Evolutionary conservation across 2,329 filamentous ascomycete species (phyloP).

Genomic region (Capronia coronata): DNA sequence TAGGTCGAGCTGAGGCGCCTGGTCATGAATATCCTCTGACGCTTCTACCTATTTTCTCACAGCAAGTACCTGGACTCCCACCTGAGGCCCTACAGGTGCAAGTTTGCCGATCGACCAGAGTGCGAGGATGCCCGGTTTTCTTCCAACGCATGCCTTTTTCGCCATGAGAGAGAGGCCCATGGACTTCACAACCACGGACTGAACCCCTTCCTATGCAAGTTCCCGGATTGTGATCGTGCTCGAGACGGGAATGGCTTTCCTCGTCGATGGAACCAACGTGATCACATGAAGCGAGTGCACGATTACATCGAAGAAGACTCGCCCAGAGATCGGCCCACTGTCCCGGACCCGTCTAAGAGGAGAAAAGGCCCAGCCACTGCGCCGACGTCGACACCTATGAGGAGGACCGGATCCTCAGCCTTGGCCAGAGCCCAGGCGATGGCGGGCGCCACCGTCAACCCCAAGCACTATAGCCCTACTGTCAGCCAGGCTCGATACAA

Average conservation of each 20-base stretch:
- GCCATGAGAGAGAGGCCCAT: slow-evolving; percentile 92
- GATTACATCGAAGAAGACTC: slow-evolving; percentile 42
- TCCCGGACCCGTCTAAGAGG: slow-evolving; percentile 19
- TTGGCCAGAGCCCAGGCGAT: slow-evolving; percentile 19
- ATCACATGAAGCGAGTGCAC: slow-evolving; percentile 96
- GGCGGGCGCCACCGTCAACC: slow-evolving; percentile 12
- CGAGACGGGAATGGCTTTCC: slow-evolving; percentile 82
- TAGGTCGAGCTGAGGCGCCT: slow-evolving; percentile 48
- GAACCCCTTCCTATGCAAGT: slow-evolving; percentile 84
- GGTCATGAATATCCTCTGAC: slow-evolving; percentile 23
- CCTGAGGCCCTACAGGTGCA: slow-evolving; percentile 93
- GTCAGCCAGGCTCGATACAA: slow-evolving; percentile 16
- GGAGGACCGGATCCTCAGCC: slow-evolving; percentile 25
- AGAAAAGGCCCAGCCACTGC: slow-evolving; percentile 18
- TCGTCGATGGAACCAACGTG: slow-evolving; percentile 87
- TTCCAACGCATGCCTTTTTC: slow-evolving; percentile 87
- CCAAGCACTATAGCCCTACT: slow-evolving; percentile 10
- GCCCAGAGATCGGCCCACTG: slow-evolving; percentile 13
- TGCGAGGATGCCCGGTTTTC: slow-evolving; percentile 88
- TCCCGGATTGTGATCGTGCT: slow-evolving; percentile 79
- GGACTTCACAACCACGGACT: slow-evolving; percentile 92
- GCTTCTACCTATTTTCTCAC: slow-evolving; percentile 23
- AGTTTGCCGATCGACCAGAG: slow-evolving; percentile 52
- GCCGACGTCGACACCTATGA: slow-evolving; percentile 27
- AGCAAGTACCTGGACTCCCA: slow-evolving; percentile 98